Evolutionary conservation across 1,284 basidiomycete genomes (phyloP), one percentile per base, ranked within the genome.

Genomic region (Tremellales sp.): DNA sequence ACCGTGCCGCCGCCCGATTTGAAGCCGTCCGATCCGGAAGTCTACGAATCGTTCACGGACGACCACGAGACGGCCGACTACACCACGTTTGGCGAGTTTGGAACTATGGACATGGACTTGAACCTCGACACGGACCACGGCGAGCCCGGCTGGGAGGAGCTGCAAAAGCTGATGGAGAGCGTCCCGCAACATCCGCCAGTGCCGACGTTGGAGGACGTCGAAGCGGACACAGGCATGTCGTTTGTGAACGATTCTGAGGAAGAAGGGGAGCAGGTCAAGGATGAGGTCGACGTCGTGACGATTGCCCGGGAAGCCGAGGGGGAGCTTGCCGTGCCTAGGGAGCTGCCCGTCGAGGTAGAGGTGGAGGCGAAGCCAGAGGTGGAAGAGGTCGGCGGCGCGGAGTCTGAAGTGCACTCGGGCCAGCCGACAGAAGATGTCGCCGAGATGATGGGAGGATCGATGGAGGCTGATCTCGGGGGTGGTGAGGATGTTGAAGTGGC

Each of bases 71-170:
- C 27, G 28, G 36, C 34, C 16, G 43, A n/a, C 19, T 38, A 45
- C 9, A 48, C 53, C 31, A 56, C 58, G 37, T 54, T 60, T 21
- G 60, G 60, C 37, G 57, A 57, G 9, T 63, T 63, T 2, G 51
- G 48, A 12, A 38, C 18, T 22, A 58, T 58, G 51, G 62, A 48
- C 27, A 65, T 67, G 58, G 65, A 67, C 39, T 42, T 65, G 31
- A 45, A 36, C 22, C 10, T 13, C 22, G 14, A 36, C 22, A 16
- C 6, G 18, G 53, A 56, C 9, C 40, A 51, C 19, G 57, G 58
- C 31, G 54, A 47, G 13, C 56, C 59, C 40, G 19, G 34, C 16
- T 67, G 63, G 65, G 61, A 63, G 38, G 63, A 65, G 32, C 44
- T 61, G 47, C 52, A 56, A 31, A 45, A 53, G 22, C 38, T 60